Base-by-base conservation (phyloP, 1,284 basidiomycete genomes). In the Malassezia psittaci region DNA sequence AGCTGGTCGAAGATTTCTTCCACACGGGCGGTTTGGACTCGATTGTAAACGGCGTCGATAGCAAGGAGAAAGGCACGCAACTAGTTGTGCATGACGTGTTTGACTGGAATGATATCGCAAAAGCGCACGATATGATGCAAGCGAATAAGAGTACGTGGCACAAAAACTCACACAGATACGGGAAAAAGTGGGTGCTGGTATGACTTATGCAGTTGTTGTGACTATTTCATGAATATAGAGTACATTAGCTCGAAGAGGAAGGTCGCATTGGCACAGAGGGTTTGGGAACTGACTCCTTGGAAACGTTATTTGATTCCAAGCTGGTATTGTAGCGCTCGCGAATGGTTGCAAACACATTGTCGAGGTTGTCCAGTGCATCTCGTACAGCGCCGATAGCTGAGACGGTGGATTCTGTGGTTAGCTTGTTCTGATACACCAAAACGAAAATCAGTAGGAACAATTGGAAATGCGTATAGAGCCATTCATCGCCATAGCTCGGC, bases 121-220 rank as follows among this genome's bases (percentile, higher is more conserved):
- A 83, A 45, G 90, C 89, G 1, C 89, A 91, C 64, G 80, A 82
- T 58, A 85, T 87, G 76, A 91, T 96, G 87, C 84, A 86, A 68
- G 83, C 79, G 41, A 87, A 91, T 73, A 84, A 83, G 71, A 94
- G 49, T 51, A 43, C 16, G 49, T 51, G 16, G 48, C 36, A 1
- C 29, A 18, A 8, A 4, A 8, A 43, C 39, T 35, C 6, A 33
- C 39, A 35, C 49, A 51, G 49, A 81, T 63, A 78, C 77, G 35
- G 81, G 80, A 18, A 82, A 82, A 76, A 79, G 49, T 51, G 32
- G 8, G 49, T 35, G 11, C 5, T 2, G n/a, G 6, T 18, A 29
- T 13, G 13, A 33, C 39, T 13, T 42, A 40, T 40, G 29, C 39
- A 51, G 49, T 57, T 15, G 51, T 57, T 7, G 55, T 34, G 13